phyloP scores from a whole-genome alignment of 192 early-diverging fungal species.

The Entomortierella beljakovae region DNA sequence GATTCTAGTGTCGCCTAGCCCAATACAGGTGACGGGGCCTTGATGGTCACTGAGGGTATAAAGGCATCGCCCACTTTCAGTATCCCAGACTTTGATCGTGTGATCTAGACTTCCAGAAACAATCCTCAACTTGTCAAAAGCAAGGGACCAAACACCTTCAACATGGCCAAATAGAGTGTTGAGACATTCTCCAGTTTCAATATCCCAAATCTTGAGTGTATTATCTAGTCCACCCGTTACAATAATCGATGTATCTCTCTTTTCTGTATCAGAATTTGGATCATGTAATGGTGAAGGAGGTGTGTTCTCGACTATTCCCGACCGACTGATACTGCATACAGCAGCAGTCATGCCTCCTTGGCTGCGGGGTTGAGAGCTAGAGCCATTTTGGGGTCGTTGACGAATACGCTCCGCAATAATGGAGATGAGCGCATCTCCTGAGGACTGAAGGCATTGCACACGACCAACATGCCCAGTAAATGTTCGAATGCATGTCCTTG shows the following conservation, averaged over 20 bases:
- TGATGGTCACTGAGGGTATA: constrained; percentile 73
- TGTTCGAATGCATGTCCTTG: constrained; percentile 73
- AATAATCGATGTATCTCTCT: constrained; percentile 62
- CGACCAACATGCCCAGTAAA: constrained; percentile 81
- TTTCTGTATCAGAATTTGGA: constrained; percentile 31
- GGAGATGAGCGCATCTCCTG: constrained; percentile 47
- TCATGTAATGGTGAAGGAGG: constrained; percentile 26
- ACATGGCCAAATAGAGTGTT: constrained; percentile 84
- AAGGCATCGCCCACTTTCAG: constrained; percentile 73
- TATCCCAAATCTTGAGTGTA: constrained; percentile 93
- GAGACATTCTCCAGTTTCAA: constrained; percentile 80
- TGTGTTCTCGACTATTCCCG: constrained; percentile 59
- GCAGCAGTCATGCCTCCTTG: constrained; percentile 16
- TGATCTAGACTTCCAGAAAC: constrained; percentile 77
- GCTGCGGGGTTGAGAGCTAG: background rate
- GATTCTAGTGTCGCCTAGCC: constrained; percentile 89
- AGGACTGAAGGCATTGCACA: constrained; percentile 69
- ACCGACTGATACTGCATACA: constrained; percentile 47
- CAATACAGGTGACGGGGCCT: constrained; percentile 83
- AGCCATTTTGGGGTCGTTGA: constrained; percentile 12
- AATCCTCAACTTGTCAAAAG: constrained; percentile 80
- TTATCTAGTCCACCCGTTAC: constrained; percentile 89
- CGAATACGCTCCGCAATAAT: constrained; percentile 41
- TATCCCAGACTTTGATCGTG: constrained; percentile 83
- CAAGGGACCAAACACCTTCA: constrained; percentile 86